phyloP scores from a whole-genome alignment of 169 alveolate species.

The Eimeria maxima region DNA sequence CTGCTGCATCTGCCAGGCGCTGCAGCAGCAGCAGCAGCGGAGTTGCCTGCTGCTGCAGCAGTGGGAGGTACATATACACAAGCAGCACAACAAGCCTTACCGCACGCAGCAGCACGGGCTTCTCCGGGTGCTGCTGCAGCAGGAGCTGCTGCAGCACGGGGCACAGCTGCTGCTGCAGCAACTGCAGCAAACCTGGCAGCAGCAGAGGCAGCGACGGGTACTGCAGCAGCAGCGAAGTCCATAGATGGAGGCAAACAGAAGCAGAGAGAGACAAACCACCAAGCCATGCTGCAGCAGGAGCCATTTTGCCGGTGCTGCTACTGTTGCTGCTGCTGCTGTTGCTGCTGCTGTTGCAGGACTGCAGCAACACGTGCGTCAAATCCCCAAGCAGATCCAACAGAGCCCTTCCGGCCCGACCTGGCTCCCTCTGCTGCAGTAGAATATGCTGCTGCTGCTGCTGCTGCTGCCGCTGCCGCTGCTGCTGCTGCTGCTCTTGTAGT shows the following conservation, averaged over 20 bases:
- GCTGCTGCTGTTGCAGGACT: slow-evolving; percentile 13
- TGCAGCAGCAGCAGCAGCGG: slow-evolving; percentile 69
- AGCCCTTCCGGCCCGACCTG: slow-evolving; percentile 53
- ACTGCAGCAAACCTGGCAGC: slow-evolving; percentile 32
- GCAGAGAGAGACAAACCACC: slow-evolving; percentile 24
- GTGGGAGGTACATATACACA: not conserved
- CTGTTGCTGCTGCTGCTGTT: slow-evolving; percentile 10
- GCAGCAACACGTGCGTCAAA: slow-evolving; percentile 54
- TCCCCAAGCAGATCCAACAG: slow-evolving; percentile 60
- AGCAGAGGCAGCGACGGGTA: slow-evolving; percentile 27
- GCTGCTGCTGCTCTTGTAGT: slow-evolving; percentile 58
- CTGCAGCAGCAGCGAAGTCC: slow-evolving; percentile 43
- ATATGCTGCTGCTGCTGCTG: not conserved
- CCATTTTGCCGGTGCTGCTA: slow-evolving; percentile 1
- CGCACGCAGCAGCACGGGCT: slow-evolving; percentile 53
- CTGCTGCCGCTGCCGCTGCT: slow-evolving; percentile 21
- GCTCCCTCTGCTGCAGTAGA: not conserved
- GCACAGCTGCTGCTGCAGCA: slow-evolving; percentile 73
- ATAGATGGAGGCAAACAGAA: slow-evolving; percentile 47
- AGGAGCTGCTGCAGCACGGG: slow-evolving; percentile 66
- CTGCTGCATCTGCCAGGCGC: slow-evolving; percentile 61
- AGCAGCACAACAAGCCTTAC: slow-evolving; percentile 38
- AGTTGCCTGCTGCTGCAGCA: slow-evolving; percentile 63
- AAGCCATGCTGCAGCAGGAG: slow-evolving; percentile 56
- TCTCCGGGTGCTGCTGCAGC: slow-evolving; percentile 61